Evolutionary conservation across 805 yeast species (phyloP).

Genomic region (Candida michaelii): DNA sequence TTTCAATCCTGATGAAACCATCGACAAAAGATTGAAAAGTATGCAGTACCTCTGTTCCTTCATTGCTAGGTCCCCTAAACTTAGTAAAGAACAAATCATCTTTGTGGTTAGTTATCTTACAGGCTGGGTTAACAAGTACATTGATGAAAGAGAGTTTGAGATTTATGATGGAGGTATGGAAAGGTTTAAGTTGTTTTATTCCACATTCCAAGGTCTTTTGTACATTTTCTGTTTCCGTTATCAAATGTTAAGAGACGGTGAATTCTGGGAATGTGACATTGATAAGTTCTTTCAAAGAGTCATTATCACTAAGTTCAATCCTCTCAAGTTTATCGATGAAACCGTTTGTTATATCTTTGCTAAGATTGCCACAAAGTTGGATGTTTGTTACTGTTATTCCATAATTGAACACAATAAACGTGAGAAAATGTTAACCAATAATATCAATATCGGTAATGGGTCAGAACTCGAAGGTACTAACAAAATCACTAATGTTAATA

Average conservation of each 20-base stretch:
- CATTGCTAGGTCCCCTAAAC: constrained; percentile 78
- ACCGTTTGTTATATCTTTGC: constrained; percentile 94
- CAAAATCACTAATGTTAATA: constrained; percentile 7
- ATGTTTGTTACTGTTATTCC: constrained; percentile 89
- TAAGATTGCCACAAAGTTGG: constrained; percentile 82
- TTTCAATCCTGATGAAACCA: constrained; percentile 63
- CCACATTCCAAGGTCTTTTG: constrained; percentile 85
- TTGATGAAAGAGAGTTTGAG: constrained; percentile 82
- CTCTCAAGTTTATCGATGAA: constrained; percentile 88
- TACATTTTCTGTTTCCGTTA: constrained; percentile 92
- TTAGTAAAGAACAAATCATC: constrained; percentile 69
- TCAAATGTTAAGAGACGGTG: constrained; percentile 42
- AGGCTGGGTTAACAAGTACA: constrained; percentile 80
- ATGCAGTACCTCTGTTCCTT: constrained; percentile 90
- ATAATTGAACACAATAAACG: constrained; percentile 88
- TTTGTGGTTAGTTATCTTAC: constrained; percentile 81
- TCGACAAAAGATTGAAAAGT: constrained; percentile 80
- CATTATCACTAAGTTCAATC: constrained; percentile 86
- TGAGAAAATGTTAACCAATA: constrained; percentile 53
- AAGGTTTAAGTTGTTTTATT: constrained; percentile 82
- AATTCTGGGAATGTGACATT: constrained; percentile 74
- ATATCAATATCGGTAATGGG: neutral
- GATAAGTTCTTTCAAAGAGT: constrained; percentile 87
- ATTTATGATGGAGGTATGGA: constrained; percentile 77
- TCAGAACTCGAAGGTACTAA: neutral